These are phyloP conservation scores for Rhodotorula paludigena DNA, from an alignment of 768 basidiomycete genomes.

Conservation along the genomic window DNA sequence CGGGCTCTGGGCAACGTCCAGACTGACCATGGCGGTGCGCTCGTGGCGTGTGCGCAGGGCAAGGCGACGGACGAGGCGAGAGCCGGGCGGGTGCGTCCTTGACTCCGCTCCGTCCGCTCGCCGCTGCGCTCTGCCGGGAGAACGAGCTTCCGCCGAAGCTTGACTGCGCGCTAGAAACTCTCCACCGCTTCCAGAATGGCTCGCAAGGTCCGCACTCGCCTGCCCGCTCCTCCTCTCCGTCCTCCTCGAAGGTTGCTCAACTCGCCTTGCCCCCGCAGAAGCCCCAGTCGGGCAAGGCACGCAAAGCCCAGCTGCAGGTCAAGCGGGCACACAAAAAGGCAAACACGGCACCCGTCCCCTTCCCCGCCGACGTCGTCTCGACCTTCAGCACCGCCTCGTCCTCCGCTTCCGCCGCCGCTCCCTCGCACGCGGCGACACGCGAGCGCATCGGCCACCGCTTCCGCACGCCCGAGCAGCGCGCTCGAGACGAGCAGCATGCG, in stretches of 20 bases:
- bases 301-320: constrained; percentile 66
- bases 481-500: constrained; percentile 19
- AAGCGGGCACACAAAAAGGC: constrained; percentile 83
- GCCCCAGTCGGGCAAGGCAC: constrained; percentile 62
- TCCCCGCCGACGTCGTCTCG: constrained; percentile 16
- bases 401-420: not conserved
- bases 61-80: no score
- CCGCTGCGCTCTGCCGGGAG: no score
- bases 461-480: constrained; percentile 24
- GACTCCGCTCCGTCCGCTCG: no score
- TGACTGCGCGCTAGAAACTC: not conserved
- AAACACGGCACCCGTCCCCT: constrained; percentile 48
- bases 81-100: no score
- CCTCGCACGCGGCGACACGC: not conserved
- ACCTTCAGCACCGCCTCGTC: not conserved
- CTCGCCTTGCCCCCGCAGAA: constrained; percentile 33
- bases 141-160: no score
- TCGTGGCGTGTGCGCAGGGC: no score
- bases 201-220: constrained; percentile 2
- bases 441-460: constrained; percentile 6
- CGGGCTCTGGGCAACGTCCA: no score
- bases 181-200: not conserved
- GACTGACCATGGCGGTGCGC: no score
- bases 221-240: not conserved
- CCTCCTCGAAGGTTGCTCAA: not conserved